Evolutionary conservation across 768 basidiomycete species (phyloP).

Genomic region (button mushroom (Agaricus bisporus)): DNA sequence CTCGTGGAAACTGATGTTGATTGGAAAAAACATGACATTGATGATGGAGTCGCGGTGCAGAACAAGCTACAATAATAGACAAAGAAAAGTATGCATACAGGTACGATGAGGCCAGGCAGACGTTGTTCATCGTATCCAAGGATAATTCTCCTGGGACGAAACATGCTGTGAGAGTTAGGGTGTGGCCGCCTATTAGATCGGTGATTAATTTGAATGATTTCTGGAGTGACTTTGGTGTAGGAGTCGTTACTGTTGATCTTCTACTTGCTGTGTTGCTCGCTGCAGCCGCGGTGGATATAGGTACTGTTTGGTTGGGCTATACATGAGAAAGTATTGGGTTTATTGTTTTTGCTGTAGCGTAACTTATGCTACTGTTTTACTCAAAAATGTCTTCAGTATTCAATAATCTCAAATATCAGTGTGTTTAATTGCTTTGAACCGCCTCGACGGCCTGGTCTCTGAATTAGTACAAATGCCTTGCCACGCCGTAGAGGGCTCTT

Average conservation of each 20-base stretch:
- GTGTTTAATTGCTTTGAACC: too few species aligned
- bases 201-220: slow-evolving; percentile 56
- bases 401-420: too few species aligned
- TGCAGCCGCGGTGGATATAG: background rate
- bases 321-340: background rate
- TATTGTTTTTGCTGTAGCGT: background rate
- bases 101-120: slow-evolving; percentile 66
- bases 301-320: slow-evolving; percentile 2
- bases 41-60: background rate
- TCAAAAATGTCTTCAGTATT: too few species aligned
- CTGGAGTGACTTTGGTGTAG: slow-evolving; percentile 48
- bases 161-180: slow-evolving; percentile 47
- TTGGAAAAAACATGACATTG: background rate
- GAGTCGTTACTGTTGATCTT: slow-evolving; percentile 15
- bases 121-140: slow-evolving; percentile 57
- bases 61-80: background rate
- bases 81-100: slow-evolving; percentile 39
- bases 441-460: too few species aligned
- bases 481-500: too few species aligned
- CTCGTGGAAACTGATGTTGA: slow-evolving; percentile 46
- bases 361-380: background rate
- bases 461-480: too few species aligned
- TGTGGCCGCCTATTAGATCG: slow-evolving; percentile 42
- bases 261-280: slow-evolving; percentile 16
- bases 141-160: slow-evolving; percentile 36